A percentile compares a stretch with the other conserved stretches of the same genome.
Conservation (phyloP, 2,329 filamentous ascomycete species). For the Fusarium sp. region DNA sequence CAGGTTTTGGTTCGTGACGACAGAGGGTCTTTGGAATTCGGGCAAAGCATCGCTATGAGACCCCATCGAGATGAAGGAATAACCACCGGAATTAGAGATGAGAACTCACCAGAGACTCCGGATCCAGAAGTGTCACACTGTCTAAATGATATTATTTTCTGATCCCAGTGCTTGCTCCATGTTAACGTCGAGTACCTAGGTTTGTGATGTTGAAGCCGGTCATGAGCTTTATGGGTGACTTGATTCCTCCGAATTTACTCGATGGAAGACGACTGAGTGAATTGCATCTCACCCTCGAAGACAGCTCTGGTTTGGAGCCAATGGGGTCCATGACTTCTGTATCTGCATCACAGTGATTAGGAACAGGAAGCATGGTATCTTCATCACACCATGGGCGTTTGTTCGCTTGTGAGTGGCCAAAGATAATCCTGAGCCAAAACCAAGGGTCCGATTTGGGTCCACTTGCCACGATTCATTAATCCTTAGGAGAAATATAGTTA, state of each 20-base stretch:
- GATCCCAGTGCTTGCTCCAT: background rate
- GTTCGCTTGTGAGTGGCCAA: conserved; percentile 23
- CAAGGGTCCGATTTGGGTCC: conserved; percentile 6
- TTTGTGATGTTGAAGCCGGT: background rate
- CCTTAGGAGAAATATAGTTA: background rate
- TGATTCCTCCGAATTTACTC: background rate
- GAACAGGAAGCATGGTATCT: background rate
- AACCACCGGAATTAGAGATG: background rate
- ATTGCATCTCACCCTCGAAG: background rate
- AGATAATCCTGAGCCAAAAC: background rate
- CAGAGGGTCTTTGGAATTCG: background rate
- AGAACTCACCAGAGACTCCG: background rate
- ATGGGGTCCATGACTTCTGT: background rate
- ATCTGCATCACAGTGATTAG: background rate
- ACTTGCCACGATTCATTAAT: background rate
- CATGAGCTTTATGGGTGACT: background rate
- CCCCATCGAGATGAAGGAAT: background rate
- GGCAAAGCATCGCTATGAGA: background rate
- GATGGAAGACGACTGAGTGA: background rate
- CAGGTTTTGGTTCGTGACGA: background rate
- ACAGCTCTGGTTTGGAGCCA: background rate
- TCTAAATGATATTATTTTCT: background rate
- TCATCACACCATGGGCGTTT: conserved; percentile 26
- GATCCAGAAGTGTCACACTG: background rate
- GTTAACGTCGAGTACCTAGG: background rate